Conservation (phyloP, 1,284 basidiomycete genomes). For the Boletellus deceptivus region DNA sequence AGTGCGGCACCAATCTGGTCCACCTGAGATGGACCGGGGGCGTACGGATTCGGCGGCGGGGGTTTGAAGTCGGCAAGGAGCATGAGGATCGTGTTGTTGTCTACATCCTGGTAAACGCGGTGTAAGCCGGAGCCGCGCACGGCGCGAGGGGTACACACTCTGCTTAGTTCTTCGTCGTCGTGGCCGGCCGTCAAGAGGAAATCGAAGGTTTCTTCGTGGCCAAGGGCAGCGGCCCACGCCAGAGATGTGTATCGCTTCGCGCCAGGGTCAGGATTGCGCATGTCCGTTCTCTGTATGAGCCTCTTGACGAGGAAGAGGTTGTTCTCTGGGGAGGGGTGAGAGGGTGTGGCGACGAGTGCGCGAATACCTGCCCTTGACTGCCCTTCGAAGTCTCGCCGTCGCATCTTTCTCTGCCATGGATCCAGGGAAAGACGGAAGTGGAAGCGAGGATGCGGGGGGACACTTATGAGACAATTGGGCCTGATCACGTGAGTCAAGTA, state of each 20-base stretch:
- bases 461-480: constrained; percentile 32
- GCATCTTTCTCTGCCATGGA: constrained; percentile 80
- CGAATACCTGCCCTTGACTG: constrained; percentile 63
- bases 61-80: constrained; percentile 77
- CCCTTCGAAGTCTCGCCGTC: constrained; percentile 68
- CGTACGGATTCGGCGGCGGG: constrained; percentile 46
- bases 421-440: constrained; percentile 15
- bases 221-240: constrained; percentile 84
- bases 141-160: constrained; percentile 51
- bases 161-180: constrained; percentile 87
- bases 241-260: constrained; percentile 78
- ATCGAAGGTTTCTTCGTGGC: constrained; percentile 86
- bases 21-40: constrained; percentile 45
- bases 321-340: constrained; percentile 61
- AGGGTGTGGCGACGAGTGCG: constrained; percentile 5
- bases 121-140: constrained; percentile 11
- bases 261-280: constrained; percentile 83
- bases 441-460: constrained; percentile 21
- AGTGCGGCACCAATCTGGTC: constrained; percentile 69
- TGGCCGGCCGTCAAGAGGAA: constrained; percentile 81
- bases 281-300: constrained; percentile 76
- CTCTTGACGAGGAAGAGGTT: constrained; percentile 87
- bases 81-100: constrained; percentile 89
- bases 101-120: constrained; percentile 62
- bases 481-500: constrained; percentile 29